Conservation (phyloP, 805 yeast species). For the Myxozyma nipponensis region DNA sequence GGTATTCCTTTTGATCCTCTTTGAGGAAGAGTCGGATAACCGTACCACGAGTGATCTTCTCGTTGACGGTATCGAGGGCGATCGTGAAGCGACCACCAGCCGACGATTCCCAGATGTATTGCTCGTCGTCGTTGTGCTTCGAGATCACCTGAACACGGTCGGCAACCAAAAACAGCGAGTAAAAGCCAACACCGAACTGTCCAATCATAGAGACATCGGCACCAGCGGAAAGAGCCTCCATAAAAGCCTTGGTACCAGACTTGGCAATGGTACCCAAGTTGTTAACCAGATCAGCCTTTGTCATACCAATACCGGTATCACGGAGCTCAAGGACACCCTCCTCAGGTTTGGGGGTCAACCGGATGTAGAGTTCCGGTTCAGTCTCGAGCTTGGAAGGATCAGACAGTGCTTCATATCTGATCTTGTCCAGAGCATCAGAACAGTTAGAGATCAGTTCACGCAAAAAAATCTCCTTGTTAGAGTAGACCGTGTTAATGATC, state of each 20-base stretch:
- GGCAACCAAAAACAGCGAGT: constrained; percentile 97
- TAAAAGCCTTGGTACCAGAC: constrained; percentile 98
- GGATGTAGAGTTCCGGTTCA: constrained; percentile 94
- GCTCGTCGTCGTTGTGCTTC: constrained; percentile 98
- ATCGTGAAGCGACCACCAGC: constrained; percentile 99
- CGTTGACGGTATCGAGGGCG: constrained; percentile 81
- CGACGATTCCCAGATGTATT: constrained; percentile 99
- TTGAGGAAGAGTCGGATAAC: constrained; percentile 91
- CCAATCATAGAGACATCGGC: constrained; percentile 99
- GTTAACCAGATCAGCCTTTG: constrained; percentile 97
- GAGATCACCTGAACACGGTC: constrained; percentile 98
- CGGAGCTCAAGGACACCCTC: constrained; percentile 91
- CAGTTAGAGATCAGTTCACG: constrained; percentile 99
- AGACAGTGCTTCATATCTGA: constrained; percentile 91
- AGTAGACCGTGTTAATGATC: constrained; percentile 99
- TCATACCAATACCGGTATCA: constrained; percentile 99
- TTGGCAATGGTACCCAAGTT: constrained; percentile 99
- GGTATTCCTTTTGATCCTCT: constrained; percentile 98
- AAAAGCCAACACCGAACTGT: constrained; percentile 99
- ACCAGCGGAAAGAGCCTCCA: constrained; percentile 99
- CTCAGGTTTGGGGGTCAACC: constrained; percentile 96
- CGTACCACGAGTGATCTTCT: constrained; percentile 91
- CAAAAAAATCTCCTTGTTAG: constrained; percentile 97
- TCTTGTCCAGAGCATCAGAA: constrained; percentile 98
- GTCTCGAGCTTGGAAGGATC: constrained; percentile 89